A percentile compares a stretch with the other conserved stretches of the same genome.
Evolutionary conservation across 306 rosid genomes (phyloP).

Genomic region (Cicer arietinum): DNA sequence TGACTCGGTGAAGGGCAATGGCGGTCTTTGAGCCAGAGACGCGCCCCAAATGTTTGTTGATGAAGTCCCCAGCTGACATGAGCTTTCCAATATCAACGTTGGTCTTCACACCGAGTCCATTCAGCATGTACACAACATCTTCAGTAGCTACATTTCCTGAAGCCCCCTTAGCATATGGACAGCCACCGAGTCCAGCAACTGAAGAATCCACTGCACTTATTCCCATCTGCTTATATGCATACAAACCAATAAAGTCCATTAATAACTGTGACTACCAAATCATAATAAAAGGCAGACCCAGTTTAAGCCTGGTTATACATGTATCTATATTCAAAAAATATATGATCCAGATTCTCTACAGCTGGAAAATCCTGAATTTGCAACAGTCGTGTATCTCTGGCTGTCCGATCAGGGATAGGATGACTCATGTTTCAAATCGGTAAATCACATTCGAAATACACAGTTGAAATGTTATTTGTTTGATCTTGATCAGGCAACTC

Average conservation of each 20-base stretch:
- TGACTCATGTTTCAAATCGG: not conserved
- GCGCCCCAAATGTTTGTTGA: conserved; percentile 73
- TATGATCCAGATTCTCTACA: not conserved
- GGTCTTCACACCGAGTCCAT: conserved; percentile 80
- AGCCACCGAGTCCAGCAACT: conserved; percentile 51
- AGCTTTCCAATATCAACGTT: conserved; percentile 79
- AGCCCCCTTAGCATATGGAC: conserved; percentile 54
- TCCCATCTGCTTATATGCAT: conserved; percentile 58
- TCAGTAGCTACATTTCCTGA: conserved; percentile 79
- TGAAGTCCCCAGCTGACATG: conserved; percentile 78
- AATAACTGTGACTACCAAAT: conserved; percentile 20
- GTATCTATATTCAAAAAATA: not conserved
- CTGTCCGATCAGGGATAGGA: not conserved
- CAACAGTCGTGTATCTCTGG: not conserved
- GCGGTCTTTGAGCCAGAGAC: conserved; percentile 80
- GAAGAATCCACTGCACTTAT: conserved; percentile 53
- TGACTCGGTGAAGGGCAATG: conserved; percentile 63
- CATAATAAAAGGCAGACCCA: not conserved
- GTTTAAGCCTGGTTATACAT: not conserved
- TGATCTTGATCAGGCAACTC: conserved; percentile 5
- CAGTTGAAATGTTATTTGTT: not conserved
- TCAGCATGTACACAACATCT: conserved; percentile 94
- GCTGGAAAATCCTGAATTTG: conserved; percentile 9
- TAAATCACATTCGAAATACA: not conserved
- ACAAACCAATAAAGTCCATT: conserved; percentile 46